A percentile compares a stretch with the other conserved stretches of the same genome.
Conservation (phyloP, 2,329 filamentous ascomycete genomes). For the Fusarium subtropicale region DNA sequence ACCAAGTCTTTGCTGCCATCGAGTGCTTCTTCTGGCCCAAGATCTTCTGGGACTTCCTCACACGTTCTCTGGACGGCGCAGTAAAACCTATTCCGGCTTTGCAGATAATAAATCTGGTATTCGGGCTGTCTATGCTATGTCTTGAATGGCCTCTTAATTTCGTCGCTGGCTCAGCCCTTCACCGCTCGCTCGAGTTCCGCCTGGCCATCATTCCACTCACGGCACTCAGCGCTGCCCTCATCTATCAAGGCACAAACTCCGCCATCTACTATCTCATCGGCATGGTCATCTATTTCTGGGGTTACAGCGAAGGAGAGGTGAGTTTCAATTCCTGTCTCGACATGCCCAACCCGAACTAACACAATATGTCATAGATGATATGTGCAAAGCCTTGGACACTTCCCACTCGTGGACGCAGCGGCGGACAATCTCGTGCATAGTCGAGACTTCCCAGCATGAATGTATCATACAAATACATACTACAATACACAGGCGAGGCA, state of each 20-base stretch:
- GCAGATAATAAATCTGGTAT: conserved; percentile 88
- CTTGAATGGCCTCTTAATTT: conserved; percentile 91
- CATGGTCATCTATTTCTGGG: conserved; percentile 93
- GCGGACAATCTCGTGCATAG: conserved; percentile 43
- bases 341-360: conserved; percentile 13
- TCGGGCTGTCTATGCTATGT: conserved; percentile 81
- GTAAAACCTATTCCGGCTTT: conserved; percentile 90
- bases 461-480: conserved; percentile 36
- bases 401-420: conserved; percentile 62
- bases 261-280: conserved; percentile 92
- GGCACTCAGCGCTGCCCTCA: conserved; percentile 77
- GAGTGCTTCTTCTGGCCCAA: conserved; percentile 98
- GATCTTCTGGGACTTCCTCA: conserved; percentile 97
- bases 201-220: conserved; percentile 85
- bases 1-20: conserved; percentile 86
- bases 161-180: conserved; percentile 80
- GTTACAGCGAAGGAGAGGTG: conserved; percentile 96
- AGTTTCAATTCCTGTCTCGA: conserved; percentile 47
- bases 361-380: conserved; percentile 64
- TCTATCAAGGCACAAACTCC: conserved; percentile 94
- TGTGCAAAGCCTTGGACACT: conserved; percentile 78
- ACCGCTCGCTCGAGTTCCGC: conserved; percentile 88
- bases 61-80: conserved; percentile 85
- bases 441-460: conserved; percentile 14
- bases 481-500: conserved; percentile 20